These are phyloP conservation scores for Camellia granthamiana DNA, from an alignment of 148 eudicot species.

Conservation along the genomic window DNA sequence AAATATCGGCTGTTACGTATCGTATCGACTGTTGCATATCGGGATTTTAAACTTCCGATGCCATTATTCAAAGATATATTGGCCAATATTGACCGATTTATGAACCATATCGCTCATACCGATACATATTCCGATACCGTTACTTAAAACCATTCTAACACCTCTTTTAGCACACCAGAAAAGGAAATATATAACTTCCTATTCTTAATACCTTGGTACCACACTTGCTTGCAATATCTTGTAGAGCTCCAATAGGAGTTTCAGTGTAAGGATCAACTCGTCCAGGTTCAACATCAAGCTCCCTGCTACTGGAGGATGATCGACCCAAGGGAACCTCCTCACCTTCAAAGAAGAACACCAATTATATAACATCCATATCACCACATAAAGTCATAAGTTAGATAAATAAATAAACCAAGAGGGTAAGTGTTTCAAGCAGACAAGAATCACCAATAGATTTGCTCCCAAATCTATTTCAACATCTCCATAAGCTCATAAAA, in stretches of 20 bases:
- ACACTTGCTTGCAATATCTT: constrained; percentile 78
- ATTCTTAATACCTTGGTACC: constrained; percentile 69
- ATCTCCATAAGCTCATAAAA: not conserved
- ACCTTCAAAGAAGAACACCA: constrained; percentile 33
- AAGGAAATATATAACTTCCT: constrained; percentile 2
- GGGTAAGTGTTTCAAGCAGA: not conserved
- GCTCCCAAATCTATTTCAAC: not conserved
- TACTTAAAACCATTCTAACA: not conserved
- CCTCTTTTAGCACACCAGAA: not conserved
- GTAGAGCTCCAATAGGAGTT: constrained; percentile 66
- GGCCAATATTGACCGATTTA: too few relatives aligned
- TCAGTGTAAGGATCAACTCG: constrained; percentile 44
- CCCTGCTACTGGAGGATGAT: constrained; percentile 56
- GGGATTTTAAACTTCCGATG: too few relatives aligned
- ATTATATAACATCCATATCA: not conserved
- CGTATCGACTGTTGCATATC: too few relatives aligned
- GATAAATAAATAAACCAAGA: constrained; percentile 12
- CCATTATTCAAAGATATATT: too few relatives aligned
- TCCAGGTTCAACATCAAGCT: constrained; percentile 55
- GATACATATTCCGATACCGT: too few relatives aligned
- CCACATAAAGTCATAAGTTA: not conserved
- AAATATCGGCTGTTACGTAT: too few relatives aligned
- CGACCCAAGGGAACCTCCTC: constrained; percentile 52
- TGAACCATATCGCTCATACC: too few relatives aligned
- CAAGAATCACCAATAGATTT: not conserved